Base-by-base conservation (phyloP, 225 moss, liverwort and hornwort genomes). In the Neckera pumila region DNA sequence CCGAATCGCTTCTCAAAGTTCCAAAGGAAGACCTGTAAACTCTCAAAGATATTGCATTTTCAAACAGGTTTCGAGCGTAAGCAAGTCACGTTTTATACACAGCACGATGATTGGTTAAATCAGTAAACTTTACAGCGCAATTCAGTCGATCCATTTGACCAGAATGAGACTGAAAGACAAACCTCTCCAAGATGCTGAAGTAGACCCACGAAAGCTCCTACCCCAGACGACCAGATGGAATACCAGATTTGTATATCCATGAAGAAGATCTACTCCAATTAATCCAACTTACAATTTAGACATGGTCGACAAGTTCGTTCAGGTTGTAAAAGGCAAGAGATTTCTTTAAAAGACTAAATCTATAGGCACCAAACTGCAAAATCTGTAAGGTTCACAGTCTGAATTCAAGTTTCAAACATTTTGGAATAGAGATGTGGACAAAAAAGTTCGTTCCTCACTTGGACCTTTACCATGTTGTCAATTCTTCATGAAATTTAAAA, bases 171-270 rank as follows among this genome's bases (percentile, higher is more conserved):
- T 73, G 79, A 91, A 84, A 86, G 62, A 53, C 85, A n/a, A 90
- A 98, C 98, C 96, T 98, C 98, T 88, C 98, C 98, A 90, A 98
- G 91, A 89, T 96, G 98, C 86, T 95, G 93, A 89, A 98, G 96
- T 42, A 96, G 94, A 90, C 98, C 98, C 42, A 96, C 96, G 87
- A 98, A 93, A 89, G 96, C 98, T 88, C 98, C 98, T 87, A 96
- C 95, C 38, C 96, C 87, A 78, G 98, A 96, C 49, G 98, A 97
- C 92, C 92, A 98, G 30, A 98, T 96, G 27, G 96, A 93, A 87
- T 98, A 98, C 98, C 98, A 98, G 79, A 98, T 97, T 90, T 98
- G 98, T 56, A 95, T 86, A 90, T 98, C 98, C 98, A 98, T 98
- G 77, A 97, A 97, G 85, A 90, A 98, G 69, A 98, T 95, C 98